A percentile compares a stretch with the other conserved stretches of the same genome.
phyloP scores from a whole-genome alignment of 2,329 filamentous ascomycete genomes.

The Phialophora expanda region DNA sequence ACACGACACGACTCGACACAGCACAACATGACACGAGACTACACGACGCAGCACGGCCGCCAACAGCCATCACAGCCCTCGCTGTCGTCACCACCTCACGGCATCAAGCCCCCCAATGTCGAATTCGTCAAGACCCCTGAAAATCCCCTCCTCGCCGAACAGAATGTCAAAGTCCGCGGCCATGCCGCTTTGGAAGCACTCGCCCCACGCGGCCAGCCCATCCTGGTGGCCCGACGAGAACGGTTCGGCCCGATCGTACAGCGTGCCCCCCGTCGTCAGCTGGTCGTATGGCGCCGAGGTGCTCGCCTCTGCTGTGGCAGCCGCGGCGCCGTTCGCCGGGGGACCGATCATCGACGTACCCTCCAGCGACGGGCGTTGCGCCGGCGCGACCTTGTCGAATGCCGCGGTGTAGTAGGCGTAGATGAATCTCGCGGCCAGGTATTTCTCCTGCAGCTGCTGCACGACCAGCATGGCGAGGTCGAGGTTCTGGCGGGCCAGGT shows the following conservation, averaged over 20 bases:
- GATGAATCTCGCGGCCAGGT: conserved; percentile 21
- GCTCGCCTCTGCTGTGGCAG: too few species aligned
- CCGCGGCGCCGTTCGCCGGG: background rate
- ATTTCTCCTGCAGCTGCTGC: conserved; percentile 22
- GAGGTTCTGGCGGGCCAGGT: conserved; percentile 25
- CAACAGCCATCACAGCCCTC: background rate
- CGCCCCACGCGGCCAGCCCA: conserved; percentile 15
- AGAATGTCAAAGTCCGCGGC: conserved; percentile 16
- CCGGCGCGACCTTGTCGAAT: conserved; percentile 20
- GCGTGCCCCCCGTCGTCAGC: background rate
- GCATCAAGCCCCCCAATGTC: conserved; percentile 1
- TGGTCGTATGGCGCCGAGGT: background rate
- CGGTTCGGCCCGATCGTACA: background rate
- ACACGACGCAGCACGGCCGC: background rate
- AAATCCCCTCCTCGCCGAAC: conserved; percentile 18
- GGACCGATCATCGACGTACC: background rate
- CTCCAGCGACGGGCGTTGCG: conserved; percentile 5
- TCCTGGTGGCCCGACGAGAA: conserved; percentile 17
- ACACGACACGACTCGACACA: too few species aligned
- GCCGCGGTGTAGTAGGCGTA: conserved; percentile 24
- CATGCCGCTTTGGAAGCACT: conserved; percentile 13
- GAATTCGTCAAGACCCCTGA: conserved; percentile 17
- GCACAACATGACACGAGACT: too few species aligned
- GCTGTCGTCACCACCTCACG: background rate
- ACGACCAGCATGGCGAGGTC: conserved; percentile 25